These are phyloP conservation scores for Cryomyces antarcticus DNA, from an alignment of 495 filamentous ascomycete genomes.

Conservation along the genomic window DNA sequence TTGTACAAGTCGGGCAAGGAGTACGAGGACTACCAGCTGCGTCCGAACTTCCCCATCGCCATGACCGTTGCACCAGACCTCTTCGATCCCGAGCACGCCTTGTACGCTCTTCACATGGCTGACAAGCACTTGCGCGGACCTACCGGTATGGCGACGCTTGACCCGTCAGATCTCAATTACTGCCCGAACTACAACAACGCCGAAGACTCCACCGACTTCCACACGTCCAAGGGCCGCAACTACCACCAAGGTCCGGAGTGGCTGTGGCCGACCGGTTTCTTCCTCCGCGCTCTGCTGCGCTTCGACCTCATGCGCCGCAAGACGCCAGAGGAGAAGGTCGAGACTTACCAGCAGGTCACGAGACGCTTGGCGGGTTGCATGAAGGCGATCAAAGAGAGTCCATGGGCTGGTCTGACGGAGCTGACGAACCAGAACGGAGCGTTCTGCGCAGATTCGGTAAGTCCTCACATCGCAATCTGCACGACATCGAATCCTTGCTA, in stretches of 20 bases:
- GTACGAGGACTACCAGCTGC: conserved; percentile 93
- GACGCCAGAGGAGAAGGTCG: conserved; percentile 44
- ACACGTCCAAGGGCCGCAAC: conserved; percentile 79
- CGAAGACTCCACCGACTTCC: conserved; percentile 76
- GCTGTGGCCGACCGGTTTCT: conserved; percentile 97
- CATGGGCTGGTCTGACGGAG: conserved; percentile 87
- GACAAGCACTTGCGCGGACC: conserved; percentile 68
- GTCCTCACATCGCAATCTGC: conserved; percentile 13
- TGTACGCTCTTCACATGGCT: conserved; percentile 54
- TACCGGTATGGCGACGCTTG: conserved; percentile 87
- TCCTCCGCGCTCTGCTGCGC: conserved; percentile 70
- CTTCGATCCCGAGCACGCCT: conserved; percentile 57
- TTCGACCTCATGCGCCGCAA: conserved; percentile 66
- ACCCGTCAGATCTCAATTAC: conserved; percentile 81
- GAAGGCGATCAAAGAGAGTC: conserved; percentile 47
- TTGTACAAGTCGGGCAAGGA: conserved; percentile 80
- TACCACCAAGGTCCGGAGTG: conserved; percentile 98
- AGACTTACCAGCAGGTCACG: conserved; percentile 88
- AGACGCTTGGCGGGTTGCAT: conserved; percentile 63
- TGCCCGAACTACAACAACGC: conserved; percentile 73
- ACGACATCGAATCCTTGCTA: conserved; percentile 4
- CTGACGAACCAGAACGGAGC: conserved; percentile 77
- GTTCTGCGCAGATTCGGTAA: conserved; percentile 69
- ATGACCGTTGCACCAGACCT: conserved; percentile 86
- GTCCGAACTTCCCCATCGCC: conserved; percentile 83